Evolutionary conservation across 805 yeast species (phyloP).

Genomic region (Starmerella gropengiesseri): DNA sequence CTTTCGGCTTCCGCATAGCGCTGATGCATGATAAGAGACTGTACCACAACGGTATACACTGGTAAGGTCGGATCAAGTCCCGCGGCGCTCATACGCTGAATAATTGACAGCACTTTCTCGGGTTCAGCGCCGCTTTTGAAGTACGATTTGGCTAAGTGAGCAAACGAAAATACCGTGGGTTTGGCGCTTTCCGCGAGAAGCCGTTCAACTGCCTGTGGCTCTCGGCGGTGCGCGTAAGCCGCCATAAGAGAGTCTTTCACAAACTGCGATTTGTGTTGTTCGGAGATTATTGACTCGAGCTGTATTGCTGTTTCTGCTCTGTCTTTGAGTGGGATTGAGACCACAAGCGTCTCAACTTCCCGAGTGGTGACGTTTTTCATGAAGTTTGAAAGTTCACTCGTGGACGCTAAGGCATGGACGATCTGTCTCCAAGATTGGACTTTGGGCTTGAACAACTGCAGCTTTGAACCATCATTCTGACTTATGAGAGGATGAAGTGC

Average conservation of each 20-base stretch:
- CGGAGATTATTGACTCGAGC: constrained; percentile 24
- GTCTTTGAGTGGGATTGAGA: constrained; percentile 24
- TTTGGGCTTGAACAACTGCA: constrained; percentile 1
- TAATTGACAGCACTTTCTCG: constrained; percentile 17
- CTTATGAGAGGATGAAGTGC: background rate
- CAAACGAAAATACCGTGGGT: constrained; percentile 27
- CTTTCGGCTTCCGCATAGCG: constrained; percentile 52
- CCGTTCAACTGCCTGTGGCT: constrained; percentile 23
- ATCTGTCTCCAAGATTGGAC: constrained; percentile 6
- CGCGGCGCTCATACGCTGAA: constrained; percentile 22
- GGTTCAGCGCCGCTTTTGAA: constrained; percentile 25
- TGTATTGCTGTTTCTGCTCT: constrained; percentile 19
- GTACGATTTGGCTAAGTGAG: constrained; percentile 28
- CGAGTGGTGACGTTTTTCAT: constrained; percentile 9
- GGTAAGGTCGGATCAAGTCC: constrained; percentile 24
- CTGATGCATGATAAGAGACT: constrained; percentile 45
- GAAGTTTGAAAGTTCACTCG: background rate
- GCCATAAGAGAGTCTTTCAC: constrained; percentile 27
- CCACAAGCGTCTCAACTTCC: constrained; percentile 25
- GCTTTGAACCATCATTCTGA: background rate
- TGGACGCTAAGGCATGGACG: constrained; percentile 1
- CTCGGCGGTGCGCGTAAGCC: constrained; percentile 28
- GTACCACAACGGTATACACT: constrained; percentile 48
- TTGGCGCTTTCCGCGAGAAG: constrained; percentile 18
- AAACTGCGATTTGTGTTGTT: constrained; percentile 9